Evolutionary conservation across 768 basidiomycete genomes (phyloP), one percentile per base, ranked within the genome.

Genomic region (Cystobasidium ongulense): DNA sequence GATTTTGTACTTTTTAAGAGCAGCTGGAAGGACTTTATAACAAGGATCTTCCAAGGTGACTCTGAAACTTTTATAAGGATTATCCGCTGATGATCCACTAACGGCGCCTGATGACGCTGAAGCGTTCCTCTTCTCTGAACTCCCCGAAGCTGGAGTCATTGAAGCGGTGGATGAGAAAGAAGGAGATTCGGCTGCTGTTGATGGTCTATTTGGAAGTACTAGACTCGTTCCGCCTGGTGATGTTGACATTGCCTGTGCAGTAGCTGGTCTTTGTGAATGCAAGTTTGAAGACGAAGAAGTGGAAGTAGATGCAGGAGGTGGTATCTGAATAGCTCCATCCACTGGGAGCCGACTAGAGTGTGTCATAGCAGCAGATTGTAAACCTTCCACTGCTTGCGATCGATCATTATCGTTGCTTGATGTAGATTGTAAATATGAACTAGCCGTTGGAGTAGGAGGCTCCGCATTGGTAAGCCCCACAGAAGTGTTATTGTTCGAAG

Each of bases 1-100:
- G 82, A 98, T 98, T 80, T 91, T 93, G 81, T 99, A 99, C 82
- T 98, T 98, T 83, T 97, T 97, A 76, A 99, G 84, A 18, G 96
- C 96, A 0, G 96, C 96, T 0, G 96, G 96, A 18, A 99, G 84
- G 25, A 99, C 96, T 80, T 98, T 98, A 89, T 91, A 98, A 36
- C 95, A 96, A 0, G 96, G 96, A 80, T 99, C 96, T 68, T 98
- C 95, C 72, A 99, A 81, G 76, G 91, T 96, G 74, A 99, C 95
- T 81, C 95, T 92, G 86, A 99, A 98, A 78, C 89, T 91, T 83
- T 94, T 92, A 75, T 78, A 76, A 0, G 91, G 84, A 77, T 90
- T 91, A 78, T 88, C 80, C 18, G 66, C 43, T n/a, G 74, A 63
- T 27, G 41, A 36, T 41, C 36, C 63, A 11, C 27, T 29, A 15